A percentile compares a stretch with the other conserved stretches of the same genome.
These are phyloP conservation scores for Diplodia intermedia DNA, from an alignment of 2,329 filamentous ascomycete species.

Conservation along the genomic window DNA sequence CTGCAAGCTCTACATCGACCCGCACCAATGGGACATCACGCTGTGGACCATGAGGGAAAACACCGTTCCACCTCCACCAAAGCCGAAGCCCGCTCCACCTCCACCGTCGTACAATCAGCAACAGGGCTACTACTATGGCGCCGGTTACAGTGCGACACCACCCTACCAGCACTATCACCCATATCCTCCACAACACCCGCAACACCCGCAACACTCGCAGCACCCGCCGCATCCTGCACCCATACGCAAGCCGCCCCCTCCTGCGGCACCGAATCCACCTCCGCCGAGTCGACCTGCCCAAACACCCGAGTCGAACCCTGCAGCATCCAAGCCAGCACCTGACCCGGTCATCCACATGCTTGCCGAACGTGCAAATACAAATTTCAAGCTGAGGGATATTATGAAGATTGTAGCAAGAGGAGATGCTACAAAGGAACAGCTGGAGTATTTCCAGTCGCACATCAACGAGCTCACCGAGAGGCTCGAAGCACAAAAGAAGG, in stretches of 20 bases:
- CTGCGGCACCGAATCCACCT: constrained; percentile 33
- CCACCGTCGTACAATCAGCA: constrained; percentile 39
- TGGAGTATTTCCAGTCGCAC: constrained; percentile 78
- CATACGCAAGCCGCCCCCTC: constrained; percentile 34
- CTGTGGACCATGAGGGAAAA: constrained; percentile 75
- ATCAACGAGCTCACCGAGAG: constrained; percentile 77
- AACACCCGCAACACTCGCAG: constrained; percentile 37
- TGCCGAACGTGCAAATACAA: constrained; percentile 75
- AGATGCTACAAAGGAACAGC: constrained; percentile 72
- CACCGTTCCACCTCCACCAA: constrained; percentile 54
- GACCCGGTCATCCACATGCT: constrained; percentile 84
- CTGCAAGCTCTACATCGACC: constrained; percentile 77
- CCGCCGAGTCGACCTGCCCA: constrained; percentile 29
- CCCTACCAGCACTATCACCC: constrained; percentile 35
- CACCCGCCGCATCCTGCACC: constrained; percentile 37
- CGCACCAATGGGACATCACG: constrained; percentile 78
- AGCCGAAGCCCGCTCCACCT: constrained; percentile 36
- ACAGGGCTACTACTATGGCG: constrained; percentile 22
- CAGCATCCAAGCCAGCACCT: constrained; percentile 50
- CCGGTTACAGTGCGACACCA: constrained; percentile 18
- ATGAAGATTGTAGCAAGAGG: constrained; percentile 86
- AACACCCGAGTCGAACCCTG: constrained; percentile 4
- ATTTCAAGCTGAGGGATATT: constrained; percentile 74
- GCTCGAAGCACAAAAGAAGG: constrained; percentile 50
- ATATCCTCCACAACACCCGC: constrained; percentile 39